Conservation (phyloP, 2,329 filamentous ascomycete species). For the Trichophyton rubrum region DNA sequence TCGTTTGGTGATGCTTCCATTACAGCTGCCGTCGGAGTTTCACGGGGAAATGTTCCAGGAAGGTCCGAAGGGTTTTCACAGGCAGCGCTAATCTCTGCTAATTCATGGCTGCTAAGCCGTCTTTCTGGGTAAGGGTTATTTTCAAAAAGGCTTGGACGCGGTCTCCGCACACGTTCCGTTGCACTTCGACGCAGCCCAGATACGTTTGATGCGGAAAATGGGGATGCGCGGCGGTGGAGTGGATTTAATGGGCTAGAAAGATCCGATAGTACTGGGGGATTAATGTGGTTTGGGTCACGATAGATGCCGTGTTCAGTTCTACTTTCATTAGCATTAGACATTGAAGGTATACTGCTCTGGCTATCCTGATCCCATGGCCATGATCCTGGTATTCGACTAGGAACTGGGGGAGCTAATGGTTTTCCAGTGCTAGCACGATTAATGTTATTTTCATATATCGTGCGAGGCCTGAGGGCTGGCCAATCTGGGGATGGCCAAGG, state of each 20-base stretch:
- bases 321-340: neutral
- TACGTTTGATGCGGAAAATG: neutral
- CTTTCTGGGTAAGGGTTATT: neutral
- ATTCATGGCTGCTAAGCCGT: neutral
- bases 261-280: neutral
- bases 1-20: neutral
- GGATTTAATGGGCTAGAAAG: neutral
- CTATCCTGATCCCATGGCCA: conserved; percentile 8
- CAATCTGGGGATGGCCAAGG: neutral
- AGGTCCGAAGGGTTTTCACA: conserved; percentile 6
- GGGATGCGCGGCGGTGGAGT: neutral
- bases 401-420: neutral
- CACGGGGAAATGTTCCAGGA: conserved; percentile 20
- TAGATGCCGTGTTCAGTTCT: neutral
- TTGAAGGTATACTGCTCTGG: neutral
- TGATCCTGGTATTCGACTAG: conserved; percentile 7
- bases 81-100: neutral
- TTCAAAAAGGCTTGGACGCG: neutral
- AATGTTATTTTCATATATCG: neutral
- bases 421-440: neutral
- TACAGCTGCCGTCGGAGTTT: conserved; percentile 5
- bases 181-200: neutral
- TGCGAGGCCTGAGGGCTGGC: neutral
- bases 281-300: neutral
- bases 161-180: conserved; percentile 3